Evolutionary conservation across 352 stramenopile species (phyloP).

Genomic region (Globisporangium nodosum): DNA sequence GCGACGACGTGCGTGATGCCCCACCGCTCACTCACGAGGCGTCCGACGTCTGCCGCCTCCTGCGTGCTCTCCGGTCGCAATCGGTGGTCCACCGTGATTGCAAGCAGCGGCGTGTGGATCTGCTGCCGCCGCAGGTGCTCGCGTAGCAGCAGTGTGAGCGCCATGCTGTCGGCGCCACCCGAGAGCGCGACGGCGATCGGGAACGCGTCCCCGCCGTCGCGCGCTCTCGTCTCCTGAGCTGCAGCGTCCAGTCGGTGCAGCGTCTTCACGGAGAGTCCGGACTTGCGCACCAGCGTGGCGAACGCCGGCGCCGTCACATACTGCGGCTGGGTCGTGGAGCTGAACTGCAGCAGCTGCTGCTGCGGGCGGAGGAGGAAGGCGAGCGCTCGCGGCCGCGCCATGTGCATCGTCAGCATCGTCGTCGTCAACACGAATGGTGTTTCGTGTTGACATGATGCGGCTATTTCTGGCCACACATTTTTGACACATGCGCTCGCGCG

Average conservation of each 20-base stretch:
- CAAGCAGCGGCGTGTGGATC: constrained; percentile 60
- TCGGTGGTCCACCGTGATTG: constrained; percentile 76
- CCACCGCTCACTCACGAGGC: constrained; percentile 33
- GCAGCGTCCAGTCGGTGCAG: constrained; percentile 35
- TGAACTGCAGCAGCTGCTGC: background rate
- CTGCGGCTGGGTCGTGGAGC: too few relatives aligned
- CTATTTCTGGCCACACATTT: background rate
- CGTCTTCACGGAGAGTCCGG: constrained; percentile 31
- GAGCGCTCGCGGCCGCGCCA: background rate
- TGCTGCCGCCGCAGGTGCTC: constrained; percentile 45
- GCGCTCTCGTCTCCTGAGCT: background rate
- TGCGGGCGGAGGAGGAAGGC: background rate
- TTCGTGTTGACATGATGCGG: background rate
- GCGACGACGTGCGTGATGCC: constrained; percentile 47
- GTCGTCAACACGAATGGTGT: too few relatives aligned
- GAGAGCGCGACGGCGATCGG: constrained; percentile 72
- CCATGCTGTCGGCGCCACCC: constrained; percentile 77
- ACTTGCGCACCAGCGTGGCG: constrained; percentile 27
- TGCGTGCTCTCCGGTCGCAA: constrained; percentile 56
- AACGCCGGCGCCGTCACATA: constrained; percentile 31
- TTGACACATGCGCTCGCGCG: background rate
- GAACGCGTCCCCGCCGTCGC: constrained; percentile 14
- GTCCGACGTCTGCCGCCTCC: constrained; percentile 49
- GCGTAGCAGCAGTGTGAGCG: constrained; percentile 64
- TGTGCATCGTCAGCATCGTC: background rate